These are phyloP conservation scores for Gracilaria gracilis DNA, from an alignment of 23 red algal genomes.

Conservation along the genomic window DNA sequence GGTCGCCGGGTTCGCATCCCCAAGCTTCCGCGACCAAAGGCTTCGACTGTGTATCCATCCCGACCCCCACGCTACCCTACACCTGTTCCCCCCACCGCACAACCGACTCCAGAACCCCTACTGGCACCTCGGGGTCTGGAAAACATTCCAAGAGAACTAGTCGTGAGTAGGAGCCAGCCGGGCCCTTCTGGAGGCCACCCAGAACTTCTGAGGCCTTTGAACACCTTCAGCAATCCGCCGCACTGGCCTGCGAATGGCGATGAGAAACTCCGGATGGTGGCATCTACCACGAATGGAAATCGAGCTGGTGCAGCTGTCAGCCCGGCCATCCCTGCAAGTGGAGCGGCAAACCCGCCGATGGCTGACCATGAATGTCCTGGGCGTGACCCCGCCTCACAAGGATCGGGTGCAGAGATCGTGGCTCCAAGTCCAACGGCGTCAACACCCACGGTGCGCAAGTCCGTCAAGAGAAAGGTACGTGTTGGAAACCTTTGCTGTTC, in stretches of 20 bases:
- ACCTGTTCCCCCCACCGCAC: background rate
- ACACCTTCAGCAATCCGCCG: background rate
- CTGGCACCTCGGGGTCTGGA: background rate
- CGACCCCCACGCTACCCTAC: background rate
- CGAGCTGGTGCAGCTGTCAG: background rate
- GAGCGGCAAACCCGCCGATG: background rate
- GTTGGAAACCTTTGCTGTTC: background rate
- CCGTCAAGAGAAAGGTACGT: slow-evolving; percentile 21
- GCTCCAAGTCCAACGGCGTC: background rate
- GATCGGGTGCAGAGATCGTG: background rate
- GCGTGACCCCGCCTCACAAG: background rate
- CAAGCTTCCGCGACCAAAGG: slow-evolving; percentile 6
- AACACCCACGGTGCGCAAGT: background rate
- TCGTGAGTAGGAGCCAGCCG: background rate
- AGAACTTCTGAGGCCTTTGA: background rate
- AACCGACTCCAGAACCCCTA: background rate
- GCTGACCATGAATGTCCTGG: background rate
- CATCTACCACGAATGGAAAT: background rate
- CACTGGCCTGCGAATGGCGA: background rate
- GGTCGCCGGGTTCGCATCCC: background rate
- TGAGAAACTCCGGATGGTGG: background rate
- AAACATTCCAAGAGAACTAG: background rate
- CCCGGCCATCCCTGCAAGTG: background rate
- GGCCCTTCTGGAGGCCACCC: background rate
- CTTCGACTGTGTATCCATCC: too few species aligned